Percentiles rank a stretch among this genome's conserved stretches.
Evolutionary conservation across 441 rosid genomes (phyloP).

Genomic region (Aleurites moluccanus): DNA sequence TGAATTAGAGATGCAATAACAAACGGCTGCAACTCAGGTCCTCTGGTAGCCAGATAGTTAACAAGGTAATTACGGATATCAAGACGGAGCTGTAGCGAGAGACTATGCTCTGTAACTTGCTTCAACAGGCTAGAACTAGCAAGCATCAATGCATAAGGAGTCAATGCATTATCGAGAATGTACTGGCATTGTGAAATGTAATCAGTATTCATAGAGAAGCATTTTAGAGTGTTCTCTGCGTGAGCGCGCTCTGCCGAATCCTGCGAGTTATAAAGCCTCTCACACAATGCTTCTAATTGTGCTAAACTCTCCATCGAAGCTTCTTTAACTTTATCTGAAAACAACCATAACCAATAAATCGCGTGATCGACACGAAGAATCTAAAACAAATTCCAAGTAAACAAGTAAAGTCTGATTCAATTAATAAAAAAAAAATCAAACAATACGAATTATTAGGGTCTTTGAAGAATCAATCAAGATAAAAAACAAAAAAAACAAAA

Average conservation of each 20-base stretch:
- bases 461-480: neutral
- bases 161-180: slow-evolving; percentile 95
- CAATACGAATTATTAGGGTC: neutral
- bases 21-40: slow-evolving; percentile 82
- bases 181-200: slow-evolving; percentile 96
- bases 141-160: slow-evolving; percentile 97
- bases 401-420: neutral
- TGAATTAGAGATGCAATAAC: slow-evolving; percentile 85
- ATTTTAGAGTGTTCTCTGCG: slow-evolving; percentile 91
- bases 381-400: neutral
- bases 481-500: neutral
- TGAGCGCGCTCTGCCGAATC: slow-evolving; percentile 91
- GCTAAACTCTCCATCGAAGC: slow-evolving; percentile 86
- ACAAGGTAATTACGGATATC: slow-evolving; percentile 74
- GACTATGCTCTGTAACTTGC: slow-evolving; percentile 97
- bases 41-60: slow-evolving; percentile 89
- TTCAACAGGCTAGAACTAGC: slow-evolving; percentile 97
- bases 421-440: neutral
- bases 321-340: slow-evolving; percentile 10
- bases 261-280: slow-evolving; percentile 90
- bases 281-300: slow-evolving; percentile 94
- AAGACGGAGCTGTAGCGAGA: slow-evolving; percentile 84
- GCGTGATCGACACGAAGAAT: neutral
- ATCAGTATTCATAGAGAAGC: slow-evolving; percentile 84
- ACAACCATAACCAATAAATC: neutral